Conservation (phyloP, 169 alveolate species). For the Cryptosporidium felis region DNA sequence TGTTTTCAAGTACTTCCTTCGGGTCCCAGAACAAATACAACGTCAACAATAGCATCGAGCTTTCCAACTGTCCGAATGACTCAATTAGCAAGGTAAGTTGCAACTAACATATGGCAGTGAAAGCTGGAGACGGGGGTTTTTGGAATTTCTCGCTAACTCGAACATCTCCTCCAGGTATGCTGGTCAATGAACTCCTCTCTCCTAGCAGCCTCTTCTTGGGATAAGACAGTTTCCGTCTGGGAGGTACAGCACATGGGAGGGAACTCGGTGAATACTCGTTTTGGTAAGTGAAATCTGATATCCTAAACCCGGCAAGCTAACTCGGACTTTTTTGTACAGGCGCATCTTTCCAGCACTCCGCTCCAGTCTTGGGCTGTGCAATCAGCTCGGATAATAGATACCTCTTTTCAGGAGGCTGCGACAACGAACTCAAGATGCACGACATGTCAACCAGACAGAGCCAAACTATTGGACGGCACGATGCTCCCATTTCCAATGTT, state of each 20-base stretch:
- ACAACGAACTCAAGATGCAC: conserved; percentile 73
- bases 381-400: conserved; percentile 76
- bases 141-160: background rate
- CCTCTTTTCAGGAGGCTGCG: conserved; percentile 79
- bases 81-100: conserved; percentile 66
- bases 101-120: background rate
- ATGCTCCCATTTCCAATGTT: conserved; percentile 75
- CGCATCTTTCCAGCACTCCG: conserved; percentile 74
- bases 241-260: conserved; percentile 73
- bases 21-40: conserved; percentile 63
- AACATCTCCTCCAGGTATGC: conserved; percentile 38
- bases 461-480: conserved; percentile 71
- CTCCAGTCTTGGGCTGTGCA: conserved; percentile 77
- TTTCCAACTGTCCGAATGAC: conserved; percentile 58
- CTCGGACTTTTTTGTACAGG: background rate
- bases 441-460: conserved; percentile 67
- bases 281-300: conserved; percentile 27
- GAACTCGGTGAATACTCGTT: conserved; percentile 64
- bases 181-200: conserved; percentile 72
- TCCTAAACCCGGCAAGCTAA: background rate
- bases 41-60: conserved; percentile 61
- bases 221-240: conserved; percentile 70
- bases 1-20: conserved; percentile 56
- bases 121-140: background rate
- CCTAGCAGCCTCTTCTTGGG: conserved; percentile 74